Base-by-base conservation (phyloP, 2,329 filamentous ascomycete species). In the Pseudocercospora eumusae region DNA sequence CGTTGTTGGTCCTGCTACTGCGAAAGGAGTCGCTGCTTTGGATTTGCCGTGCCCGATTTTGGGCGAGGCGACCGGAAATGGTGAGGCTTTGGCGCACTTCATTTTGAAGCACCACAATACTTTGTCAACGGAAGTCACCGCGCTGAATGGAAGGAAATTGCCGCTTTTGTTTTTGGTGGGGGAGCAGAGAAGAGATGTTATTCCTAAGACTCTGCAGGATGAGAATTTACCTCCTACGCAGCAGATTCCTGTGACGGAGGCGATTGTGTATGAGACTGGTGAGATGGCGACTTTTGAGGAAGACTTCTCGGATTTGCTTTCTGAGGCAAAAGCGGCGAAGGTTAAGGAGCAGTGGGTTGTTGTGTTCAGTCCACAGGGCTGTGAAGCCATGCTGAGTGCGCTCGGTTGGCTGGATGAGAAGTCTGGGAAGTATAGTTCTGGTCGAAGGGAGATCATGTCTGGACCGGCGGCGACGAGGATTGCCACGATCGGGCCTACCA, bases 401-500 rank as follows among this genome's bases (percentile, higher is more conserved):
- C 71, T 88, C 57, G 77, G 74, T 3, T 75, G 83, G 60, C 70
- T 83, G 45, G 77, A 81, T 47, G 64, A 70, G 42, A 65, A 73
- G 8, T 75, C 75, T 20, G 78, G 77, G 6, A 77, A 72, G 50
- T 73, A 73, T 49, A 74, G 70, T 64, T 56, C 66, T 59, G 60
- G 58, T 10, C 88, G 86, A 0, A 86, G 85, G 67, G 81, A 97
- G 64, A 90, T 88, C 15, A 93, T 92, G 0, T 97, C 97, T 75
- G 93, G 95, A 1, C 92, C 93, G 15, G 96, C 93, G 23, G 97
- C 93, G 15, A 88, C 87, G 0, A 86, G 84, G 65, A 81, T 98
- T 64, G 91, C 89, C 13, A 96, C 93, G 0, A 99, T 99, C 75
- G 95, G 95, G 0, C 93, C 95, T 11, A 99, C 95, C 18, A 99